phyloP scores from a whole-genome alignment of 2,329 filamentous ascomycete genomes.

The Trichoderma breve region DNA sequence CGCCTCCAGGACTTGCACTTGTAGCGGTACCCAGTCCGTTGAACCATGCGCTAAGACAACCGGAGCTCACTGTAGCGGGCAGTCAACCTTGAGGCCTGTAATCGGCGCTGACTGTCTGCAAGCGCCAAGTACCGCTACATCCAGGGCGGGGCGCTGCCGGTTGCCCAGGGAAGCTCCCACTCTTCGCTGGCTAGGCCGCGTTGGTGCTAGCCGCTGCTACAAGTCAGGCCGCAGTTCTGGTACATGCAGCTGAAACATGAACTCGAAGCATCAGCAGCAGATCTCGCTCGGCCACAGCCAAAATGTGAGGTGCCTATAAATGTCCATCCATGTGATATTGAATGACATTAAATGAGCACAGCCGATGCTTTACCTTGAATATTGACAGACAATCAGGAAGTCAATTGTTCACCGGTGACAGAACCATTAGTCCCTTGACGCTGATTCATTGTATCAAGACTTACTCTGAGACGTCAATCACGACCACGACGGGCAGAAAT shows the following conservation, averaged over 20 bases:
- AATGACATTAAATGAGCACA: background rate
- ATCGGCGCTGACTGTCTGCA: background rate
- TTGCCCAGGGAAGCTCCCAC: background rate
- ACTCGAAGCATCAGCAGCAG: background rate
- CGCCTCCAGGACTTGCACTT: background rate
- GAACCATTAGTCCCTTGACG: background rate
- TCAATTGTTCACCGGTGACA: background rate
- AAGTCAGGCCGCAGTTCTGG: background rate
- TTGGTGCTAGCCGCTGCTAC: constrained; percentile 1
- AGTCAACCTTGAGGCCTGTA: background rate
- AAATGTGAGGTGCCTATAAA: too few relatives aligned
- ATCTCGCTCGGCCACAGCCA: background rate
- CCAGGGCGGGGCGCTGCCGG: background rate
- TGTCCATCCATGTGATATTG: background rate
- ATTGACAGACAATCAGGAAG: background rate
- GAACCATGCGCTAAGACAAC: background rate
- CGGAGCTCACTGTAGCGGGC: background rate
- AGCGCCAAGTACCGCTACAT: background rate
- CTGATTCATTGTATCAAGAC: background rate
- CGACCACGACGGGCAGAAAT: background rate
- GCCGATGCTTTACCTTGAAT: background rate
- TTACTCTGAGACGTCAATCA: background rate
- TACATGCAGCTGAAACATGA: background rate
- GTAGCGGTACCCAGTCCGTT: background rate
- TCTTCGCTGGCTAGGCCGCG: background rate